Conservation (phyloP, 2,329 filamentous ascomycete species). For the Aspergillus nomiae region DNA sequence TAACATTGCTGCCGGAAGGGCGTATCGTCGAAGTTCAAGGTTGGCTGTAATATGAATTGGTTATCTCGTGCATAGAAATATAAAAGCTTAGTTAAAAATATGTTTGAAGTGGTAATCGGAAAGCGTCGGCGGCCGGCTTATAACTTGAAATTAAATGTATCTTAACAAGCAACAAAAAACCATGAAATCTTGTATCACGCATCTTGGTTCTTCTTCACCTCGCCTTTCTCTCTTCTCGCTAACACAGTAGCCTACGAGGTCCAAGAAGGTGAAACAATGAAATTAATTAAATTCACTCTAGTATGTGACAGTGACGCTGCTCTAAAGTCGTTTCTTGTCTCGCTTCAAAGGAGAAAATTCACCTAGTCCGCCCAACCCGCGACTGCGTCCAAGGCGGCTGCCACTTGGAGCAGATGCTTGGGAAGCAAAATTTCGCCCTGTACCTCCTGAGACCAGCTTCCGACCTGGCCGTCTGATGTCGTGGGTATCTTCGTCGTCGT, state of each 20-base stretch:
- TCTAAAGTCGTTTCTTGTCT: slow-evolving; percentile 54
- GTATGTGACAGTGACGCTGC: background rate
- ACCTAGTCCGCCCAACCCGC: slow-evolving; percentile 52
- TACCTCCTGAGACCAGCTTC: slow-evolving; percentile 28
- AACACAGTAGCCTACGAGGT: background rate
- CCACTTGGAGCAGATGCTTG: slow-evolving; percentile 8
- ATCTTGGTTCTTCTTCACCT: background rate
- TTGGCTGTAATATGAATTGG: background rate
- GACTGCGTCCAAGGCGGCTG: slow-evolving; percentile 10
- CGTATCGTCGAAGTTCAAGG: background rate
- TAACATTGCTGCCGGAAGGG: background rate
- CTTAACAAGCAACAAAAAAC: background rate
- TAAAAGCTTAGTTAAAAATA: background rate
- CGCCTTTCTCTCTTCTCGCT: background rate
- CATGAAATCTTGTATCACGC: background rate
- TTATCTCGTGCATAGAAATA: background rate
- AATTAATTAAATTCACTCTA: background rate
- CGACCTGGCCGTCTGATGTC: slow-evolving; percentile 29
- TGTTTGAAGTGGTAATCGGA: background rate
- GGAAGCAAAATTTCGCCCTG: slow-evolving; percentile 16
- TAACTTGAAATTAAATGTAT: background rate
- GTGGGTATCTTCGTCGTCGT: slow-evolving; percentile 51
- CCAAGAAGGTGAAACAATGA: background rate
- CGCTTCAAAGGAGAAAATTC: slow-evolving; percentile 73
- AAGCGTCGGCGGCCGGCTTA: background rate